phyloP scores from a whole-genome alignment of 139 green algal genomes.

The Closterium sp. region DNA sequence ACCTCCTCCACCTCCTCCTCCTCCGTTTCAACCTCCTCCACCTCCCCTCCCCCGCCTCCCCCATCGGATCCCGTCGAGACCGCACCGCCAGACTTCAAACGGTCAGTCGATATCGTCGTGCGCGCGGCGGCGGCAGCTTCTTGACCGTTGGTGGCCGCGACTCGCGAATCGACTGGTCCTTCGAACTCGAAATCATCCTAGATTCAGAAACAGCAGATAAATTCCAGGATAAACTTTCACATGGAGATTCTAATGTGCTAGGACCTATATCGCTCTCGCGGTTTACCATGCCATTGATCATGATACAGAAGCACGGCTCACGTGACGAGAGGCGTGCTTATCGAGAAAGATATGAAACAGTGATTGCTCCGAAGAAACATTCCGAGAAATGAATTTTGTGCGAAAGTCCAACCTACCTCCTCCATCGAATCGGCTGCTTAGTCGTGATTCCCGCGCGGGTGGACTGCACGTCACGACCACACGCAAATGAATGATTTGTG shows the following conservation, averaged over 20 bases:
- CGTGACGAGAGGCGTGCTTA: too few species aligned
- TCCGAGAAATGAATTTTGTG: neutral
- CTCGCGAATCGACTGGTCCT: neutral
- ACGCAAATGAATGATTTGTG: too few species aligned
- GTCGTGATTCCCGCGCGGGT: neutral
- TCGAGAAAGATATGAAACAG: neutral
- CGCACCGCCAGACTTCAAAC: neutral
- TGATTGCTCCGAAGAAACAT: neutral
- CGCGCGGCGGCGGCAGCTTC: neutral
- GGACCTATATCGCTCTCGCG: too few species aligned
- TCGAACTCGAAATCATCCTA: neutral
- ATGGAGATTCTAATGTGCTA: too few species aligned
- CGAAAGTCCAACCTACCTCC: neutral
- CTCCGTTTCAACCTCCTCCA: neutral
- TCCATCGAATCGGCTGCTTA: neutral
- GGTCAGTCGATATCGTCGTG: neutral
- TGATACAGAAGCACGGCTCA: too few species aligned
- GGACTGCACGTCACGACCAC: neutral
- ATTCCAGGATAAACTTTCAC: too few species aligned
- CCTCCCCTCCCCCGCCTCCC: neutral
- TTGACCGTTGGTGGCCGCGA: neutral
- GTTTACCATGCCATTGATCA: too few species aligned
- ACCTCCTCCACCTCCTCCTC: neutral
- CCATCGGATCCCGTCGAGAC: neutral
- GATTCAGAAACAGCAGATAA: neutral